These are phyloP conservation scores for Kodamaea kakaduensis DNA, from an alignment of 805 yeast species.

Conservation along the genomic window DNA sequence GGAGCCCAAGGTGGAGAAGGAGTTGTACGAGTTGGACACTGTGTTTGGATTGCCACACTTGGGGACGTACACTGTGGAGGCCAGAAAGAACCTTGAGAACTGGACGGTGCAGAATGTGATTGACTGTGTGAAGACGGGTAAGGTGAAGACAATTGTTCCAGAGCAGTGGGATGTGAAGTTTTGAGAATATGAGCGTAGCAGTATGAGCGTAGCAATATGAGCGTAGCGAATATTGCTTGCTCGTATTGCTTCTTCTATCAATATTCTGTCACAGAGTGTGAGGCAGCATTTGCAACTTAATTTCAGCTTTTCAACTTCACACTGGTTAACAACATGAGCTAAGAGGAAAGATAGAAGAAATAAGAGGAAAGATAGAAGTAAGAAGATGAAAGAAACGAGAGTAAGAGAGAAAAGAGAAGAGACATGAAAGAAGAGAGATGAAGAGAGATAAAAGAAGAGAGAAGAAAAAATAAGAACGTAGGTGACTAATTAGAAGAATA, in stretches of 20 bases:
- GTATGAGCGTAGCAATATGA: too few species aligned
- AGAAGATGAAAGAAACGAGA: background rate
- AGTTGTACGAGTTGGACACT: constrained; percentile 57
- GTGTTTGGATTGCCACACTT: constrained; percentile 82
- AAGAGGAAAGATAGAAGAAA: too few species aligned
- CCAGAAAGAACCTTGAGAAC: constrained; percentile 76
- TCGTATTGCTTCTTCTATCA: too few species aligned
- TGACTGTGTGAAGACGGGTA: constrained; percentile 57
- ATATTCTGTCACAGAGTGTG: too few species aligned
- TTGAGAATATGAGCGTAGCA: background rate
- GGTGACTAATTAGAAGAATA: background rate
- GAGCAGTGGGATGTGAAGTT: constrained; percentile 49
- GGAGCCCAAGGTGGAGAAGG: constrained; percentile 69
- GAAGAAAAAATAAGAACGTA: background rate
- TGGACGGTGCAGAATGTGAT: constrained; percentile 67
- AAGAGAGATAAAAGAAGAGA: too few species aligned
- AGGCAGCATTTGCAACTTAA: too few species aligned
- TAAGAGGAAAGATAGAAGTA: too few species aligned
- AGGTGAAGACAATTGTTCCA: constrained; percentile 74
- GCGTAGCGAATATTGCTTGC: too few species aligned
- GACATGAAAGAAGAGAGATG: background rate
- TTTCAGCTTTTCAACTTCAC: too few species aligned
- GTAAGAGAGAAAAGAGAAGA: background rate
- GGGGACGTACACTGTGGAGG: constrained; percentile 79
- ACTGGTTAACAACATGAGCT: too few species aligned